Evolutionary conservation across 139 green algal genomes (phyloP).

Genomic region (Chlorella sorokiniana): DNA sequence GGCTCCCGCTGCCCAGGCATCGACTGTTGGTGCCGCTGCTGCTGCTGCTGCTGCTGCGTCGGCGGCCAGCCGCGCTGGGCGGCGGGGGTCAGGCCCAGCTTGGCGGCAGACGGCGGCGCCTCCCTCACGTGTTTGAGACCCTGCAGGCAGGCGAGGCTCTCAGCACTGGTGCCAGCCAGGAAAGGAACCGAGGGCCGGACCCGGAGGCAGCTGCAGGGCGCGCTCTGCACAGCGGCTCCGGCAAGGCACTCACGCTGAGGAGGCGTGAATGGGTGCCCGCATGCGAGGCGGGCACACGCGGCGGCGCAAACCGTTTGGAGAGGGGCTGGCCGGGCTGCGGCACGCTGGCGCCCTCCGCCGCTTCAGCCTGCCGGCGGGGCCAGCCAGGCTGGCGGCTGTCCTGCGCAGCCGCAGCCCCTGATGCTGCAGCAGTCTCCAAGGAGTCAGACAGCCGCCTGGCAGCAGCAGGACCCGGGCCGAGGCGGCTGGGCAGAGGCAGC

Average conservation of each 20-base stretch:
- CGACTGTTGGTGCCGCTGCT: background rate
- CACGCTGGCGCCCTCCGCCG: background rate
- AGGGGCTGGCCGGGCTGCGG: conserved; percentile 1
- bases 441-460: background rate
- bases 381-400: background rate
- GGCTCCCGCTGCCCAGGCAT: background rate
- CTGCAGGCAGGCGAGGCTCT: background rate
- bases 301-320: conserved; percentile 5
- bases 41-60: background rate
- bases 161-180: background rate
- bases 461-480: background rate
- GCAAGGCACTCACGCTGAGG: background rate
- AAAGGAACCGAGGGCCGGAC: too few relatives aligned
- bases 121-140: conserved; percentile 2
- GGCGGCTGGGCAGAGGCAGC: too few relatives aligned
- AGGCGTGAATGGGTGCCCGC: background rate
- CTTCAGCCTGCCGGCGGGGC: background rate
- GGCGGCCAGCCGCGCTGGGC: background rate
- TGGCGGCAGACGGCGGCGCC: background rate
- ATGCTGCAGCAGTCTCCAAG: background rate
- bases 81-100: background rate
- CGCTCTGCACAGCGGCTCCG: too few relatives aligned
- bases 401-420: background rate
- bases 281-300: too few relatives aligned
- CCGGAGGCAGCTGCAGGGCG: too few relatives aligned